Base-by-base conservation (phyloP, 2,329 filamentous ascomycete species). In the Mycogone perniciosa region DNA sequence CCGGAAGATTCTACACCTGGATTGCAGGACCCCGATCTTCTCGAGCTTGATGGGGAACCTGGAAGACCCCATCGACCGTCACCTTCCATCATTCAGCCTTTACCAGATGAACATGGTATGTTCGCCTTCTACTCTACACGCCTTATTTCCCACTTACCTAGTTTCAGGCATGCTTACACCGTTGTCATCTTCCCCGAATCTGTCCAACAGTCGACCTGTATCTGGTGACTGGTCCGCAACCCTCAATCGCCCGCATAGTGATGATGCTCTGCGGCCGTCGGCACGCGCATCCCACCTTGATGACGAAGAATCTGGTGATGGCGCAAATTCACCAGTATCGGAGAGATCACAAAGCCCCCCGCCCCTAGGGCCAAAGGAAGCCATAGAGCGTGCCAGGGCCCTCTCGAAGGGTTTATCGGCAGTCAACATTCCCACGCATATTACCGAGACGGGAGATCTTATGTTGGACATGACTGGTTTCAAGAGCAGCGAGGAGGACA, bases 401-500 rank as follows among this genome's bases (percentile, higher is more conserved):
- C 76, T 99, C 8, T 96, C 92, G 7, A 88, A 89, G 64, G 91
- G 91, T 66, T 78, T 99, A 3, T 88, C 88, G 42, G 85, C 83
- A 3, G 93, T 88, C 44, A 96, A 97, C 63, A 97, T 99, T 53
- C 89, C 90, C 5, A 93, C 86, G 51, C 85, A 89, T 57, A 85
- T 99, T n/a, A 97, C 87, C 1, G 90, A 95, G 51, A 86, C 82
- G 1, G 93, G 93, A 11, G 93, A 99, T 68, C 74, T 99, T 50
- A 97, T 97, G 90, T 74, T 99, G 47, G 93, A 99, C 67, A 96
- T 99, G 91, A 91, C 90, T 0, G 89, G 89, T 1, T 96, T 96
- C 72, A 97, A 96, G 69, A 88, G 86, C 65, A 95, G 85, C 62
- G 92, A 97, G 59, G 89, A 95, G 60, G 91, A 97, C 59, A 88